phyloP scores from a whole-genome alignment of 2,329 filamentous ascomycete genomes.

The Aspergillus neoniger region DNA sequence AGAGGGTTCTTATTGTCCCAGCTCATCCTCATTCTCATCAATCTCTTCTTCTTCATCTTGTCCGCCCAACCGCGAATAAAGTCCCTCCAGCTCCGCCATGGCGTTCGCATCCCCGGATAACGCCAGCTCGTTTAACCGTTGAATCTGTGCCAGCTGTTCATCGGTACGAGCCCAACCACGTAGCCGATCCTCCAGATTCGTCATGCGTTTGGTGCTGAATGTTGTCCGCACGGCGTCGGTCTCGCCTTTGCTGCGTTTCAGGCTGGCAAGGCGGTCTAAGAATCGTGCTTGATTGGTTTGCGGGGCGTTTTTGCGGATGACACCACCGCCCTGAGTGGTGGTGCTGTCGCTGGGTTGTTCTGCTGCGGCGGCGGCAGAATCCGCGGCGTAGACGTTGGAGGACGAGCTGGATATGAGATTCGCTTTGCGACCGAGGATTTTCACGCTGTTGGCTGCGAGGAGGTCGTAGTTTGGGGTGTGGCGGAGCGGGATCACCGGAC shows the following conservation, averaged over 20 bases:
- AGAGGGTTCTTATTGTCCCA: not conserved
- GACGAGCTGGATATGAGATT: conserved; percentile 54
- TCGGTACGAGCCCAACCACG: conserved; percentile 42
- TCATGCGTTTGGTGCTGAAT: conserved; percentile 47
- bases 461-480: conserved; percentile 62
- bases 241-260: conserved; percentile 67
- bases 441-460: conserved; percentile 68
- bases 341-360: conserved; percentile 4
- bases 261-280: conserved; percentile 64
- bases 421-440: conserved; percentile 68
- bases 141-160: conserved; percentile 39
- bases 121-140: conserved; percentile 39
- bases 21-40: not conserved
- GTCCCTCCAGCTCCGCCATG: conserved; percentile 37
- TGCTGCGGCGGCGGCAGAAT: not conserved
- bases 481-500: conserved; percentile 51
- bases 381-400: conserved; percentile 2
- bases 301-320: not conserved
- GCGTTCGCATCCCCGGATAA: conserved; percentile 41
- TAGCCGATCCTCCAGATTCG: conserved; percentile 35
- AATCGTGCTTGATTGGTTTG: conserved; percentile 56
- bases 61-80: conserved; percentile 35
- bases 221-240: conserved; percentile 65
- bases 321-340: conserved; percentile 17
- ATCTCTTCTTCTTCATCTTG: conserved; percentile 7